A percentile compares a stretch with the other conserved stretches of the same genome.
phyloP scores from a whole-genome alignment of 306 rosid species.

The Astragalus membranaceus region DNA sequence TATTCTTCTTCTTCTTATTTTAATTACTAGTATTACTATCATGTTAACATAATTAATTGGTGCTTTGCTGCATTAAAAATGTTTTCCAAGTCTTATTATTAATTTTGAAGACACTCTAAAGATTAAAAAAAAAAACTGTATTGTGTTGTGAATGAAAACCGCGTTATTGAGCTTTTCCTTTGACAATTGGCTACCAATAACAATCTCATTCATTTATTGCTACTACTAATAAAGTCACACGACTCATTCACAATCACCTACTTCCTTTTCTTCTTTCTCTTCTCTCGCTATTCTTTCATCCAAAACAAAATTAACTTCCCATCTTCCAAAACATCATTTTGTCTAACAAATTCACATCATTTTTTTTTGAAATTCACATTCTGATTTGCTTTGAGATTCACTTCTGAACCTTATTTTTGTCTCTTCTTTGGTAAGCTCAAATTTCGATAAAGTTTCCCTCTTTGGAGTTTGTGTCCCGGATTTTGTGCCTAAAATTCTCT shows the following conservation, averaged over 20 bases:
- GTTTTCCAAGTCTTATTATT: neutral
- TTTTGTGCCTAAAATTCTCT: neutral
- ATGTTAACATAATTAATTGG: neutral
- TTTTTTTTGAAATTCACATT: neutral
- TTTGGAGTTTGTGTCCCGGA: conserved; percentile 17
- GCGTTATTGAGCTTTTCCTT: conserved; percentile 49
- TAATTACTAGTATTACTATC: too few species aligned
- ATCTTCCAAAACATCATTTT: conserved; percentile 11
- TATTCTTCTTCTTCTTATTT: too few species aligned
- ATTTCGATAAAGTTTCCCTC: conserved; percentile 1
- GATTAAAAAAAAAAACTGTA: too few species aligned
- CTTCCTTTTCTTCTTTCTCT: conserved; percentile 5
- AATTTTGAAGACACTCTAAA: too few species aligned
- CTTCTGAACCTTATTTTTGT: neutral
- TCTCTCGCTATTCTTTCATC: neutral
- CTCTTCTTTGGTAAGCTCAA: neutral
- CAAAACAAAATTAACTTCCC: neutral
- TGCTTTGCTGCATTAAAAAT: neutral
- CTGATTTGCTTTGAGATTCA: neutral
- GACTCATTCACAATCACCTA: neutral
- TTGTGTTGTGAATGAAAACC: conserved; percentile 46
- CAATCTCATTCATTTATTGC: neutral
- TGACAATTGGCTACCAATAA: conserved; percentile 23
- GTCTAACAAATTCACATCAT: neutral
- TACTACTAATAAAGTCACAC: conserved; percentile 22